Percentiles rank a stretch among this genome's conserved stretches.
Conservation (phyloP, 345 rosid genomes). For the Atalantia buxifolia region DNA sequence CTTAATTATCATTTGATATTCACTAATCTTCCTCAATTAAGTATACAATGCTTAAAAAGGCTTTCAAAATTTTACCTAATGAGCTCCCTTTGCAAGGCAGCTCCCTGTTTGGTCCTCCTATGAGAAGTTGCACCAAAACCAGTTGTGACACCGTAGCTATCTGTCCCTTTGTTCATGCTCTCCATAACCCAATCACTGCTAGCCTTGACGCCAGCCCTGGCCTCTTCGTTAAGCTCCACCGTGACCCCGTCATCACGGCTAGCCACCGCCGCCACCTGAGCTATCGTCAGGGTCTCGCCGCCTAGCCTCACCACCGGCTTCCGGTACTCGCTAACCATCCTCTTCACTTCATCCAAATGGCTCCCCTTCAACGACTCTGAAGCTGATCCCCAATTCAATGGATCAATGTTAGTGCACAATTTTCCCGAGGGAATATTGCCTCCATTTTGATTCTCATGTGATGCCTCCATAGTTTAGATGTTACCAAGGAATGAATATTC, state of each 20-base stretch:
- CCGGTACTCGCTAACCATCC: conserved; percentile 39
- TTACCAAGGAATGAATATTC: neutral
- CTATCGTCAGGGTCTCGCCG: conserved; percentile 40
- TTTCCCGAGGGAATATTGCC: neutral
- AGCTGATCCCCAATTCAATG: conserved; percentile 35
- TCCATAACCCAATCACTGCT: conserved; percentile 44
- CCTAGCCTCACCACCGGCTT: conserved; percentile 28
- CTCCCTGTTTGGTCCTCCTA: conserved; percentile 37
- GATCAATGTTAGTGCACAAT: conserved; percentile 21
- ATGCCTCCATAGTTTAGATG: conserved; percentile 4
- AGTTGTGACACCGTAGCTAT: conserved; percentile 38
- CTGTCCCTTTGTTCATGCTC: conserved; percentile 27
- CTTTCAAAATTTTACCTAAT: conserved; percentile 24
- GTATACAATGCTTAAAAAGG: neutral
- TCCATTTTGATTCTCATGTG: neutral
- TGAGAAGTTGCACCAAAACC: conserved; percentile 44
- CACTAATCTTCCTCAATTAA: neutral
- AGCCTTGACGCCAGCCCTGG: conserved; percentile 29
- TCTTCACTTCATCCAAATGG: conserved; percentile 45
- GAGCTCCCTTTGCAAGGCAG: conserved; percentile 36
- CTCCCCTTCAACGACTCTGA: conserved; percentile 44
- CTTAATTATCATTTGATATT: neutral
- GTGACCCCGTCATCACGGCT: neutral
- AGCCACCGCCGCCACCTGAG: conserved; percentile 43
- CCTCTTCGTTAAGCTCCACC: conserved; percentile 29